Percentiles rank a stretch among this genome's conserved stretches.
Evolutionary conservation across 495 filamentous ascomycete genomes (phyloP).

Genomic region (Aspergillus asperescens): DNA sequence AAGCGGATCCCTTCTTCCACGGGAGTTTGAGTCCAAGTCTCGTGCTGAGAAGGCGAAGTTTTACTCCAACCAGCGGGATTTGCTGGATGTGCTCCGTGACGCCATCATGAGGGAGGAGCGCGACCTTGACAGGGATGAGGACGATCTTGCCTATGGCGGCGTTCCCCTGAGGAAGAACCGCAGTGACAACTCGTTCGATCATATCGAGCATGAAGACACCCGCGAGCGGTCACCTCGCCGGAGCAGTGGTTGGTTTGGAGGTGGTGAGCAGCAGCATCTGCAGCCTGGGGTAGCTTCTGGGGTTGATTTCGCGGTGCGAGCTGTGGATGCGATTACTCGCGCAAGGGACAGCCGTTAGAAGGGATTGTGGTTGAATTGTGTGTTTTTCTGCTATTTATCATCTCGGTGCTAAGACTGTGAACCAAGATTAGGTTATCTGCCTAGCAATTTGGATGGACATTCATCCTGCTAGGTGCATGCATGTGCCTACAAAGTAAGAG

Average conservation of each 20-base stretch:
- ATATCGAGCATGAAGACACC: conserved; percentile 68
- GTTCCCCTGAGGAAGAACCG: conserved; percentile 60
- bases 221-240: conserved; percentile 26
- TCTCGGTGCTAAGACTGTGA: neutral
- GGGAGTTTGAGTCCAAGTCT: conserved; percentile 50
- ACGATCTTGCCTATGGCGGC: conserved; percentile 44
- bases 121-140: conserved; percentile 39
- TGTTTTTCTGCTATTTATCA: neutral
- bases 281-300: conserved; percentile 25
- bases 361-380: neutral
- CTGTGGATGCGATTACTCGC: conserved; percentile 23
- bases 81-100: conserved; percentile 61
- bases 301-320: conserved; percentile 29
- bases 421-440: neutral
- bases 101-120: conserved; percentile 71
- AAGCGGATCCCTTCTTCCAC: conserved; percentile 63
- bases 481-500: neutral
- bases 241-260: conserved; percentile 37
- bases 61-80: conserved; percentile 67
- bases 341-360: conserved; percentile 10
- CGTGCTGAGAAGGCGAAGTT: conserved; percentile 61
- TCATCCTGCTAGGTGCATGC: neutral
- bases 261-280: conserved; percentile 23
- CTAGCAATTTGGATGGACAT: neutral
- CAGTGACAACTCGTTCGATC: conserved; percentile 77